Base-by-base conservation (phyloP, 1,139 yeast genomes). In the Candida dubliniensis region DNA sequence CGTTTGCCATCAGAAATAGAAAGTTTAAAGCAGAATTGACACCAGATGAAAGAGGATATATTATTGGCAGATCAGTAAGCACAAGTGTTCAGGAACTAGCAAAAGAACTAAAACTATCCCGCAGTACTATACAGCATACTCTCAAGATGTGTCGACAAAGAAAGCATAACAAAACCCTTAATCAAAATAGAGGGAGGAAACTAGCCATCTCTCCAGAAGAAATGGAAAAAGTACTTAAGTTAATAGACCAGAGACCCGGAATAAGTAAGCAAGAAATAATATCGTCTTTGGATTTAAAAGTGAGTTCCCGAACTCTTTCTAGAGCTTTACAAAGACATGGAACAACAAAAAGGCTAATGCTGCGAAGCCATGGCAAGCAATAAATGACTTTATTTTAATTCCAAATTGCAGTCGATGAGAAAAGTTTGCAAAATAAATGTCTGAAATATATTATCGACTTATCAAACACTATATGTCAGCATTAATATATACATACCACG, bases 41-140 rank as follows among this genome's bases (percentile, higher is more conserved):
- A 4, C 41, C 41, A 3, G 41, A 38, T 38, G 41, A 38, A 15
- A 33, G 41, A 5, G 41, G 41, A 10, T 38, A 38, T 24, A 38
- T 38, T 18, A 38, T 38, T 38, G 41, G 41, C 13, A 12, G 41
- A 38, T 32, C 36, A 4, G 41, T 38, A 5, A 32, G 41, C 15
- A 38, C 41, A 1, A 32, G 41, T 32, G 14, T 38, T 31, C 41
- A 38, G n/a, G 41, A 38, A 12, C 41, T 38, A 31, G 13, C 41
- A 7, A 38, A 32, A 14, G 41, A 38, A 31, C 31, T 38, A n/a
- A 38, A 32, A 26, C 14, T 38, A 34, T 38, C 41, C 9, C 33
- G 41, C 10, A 38, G 41, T 14, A 38, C 41, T 12, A 38, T 38
- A 24, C 41, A 38, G 14, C 34, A 38, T 26, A 38, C 41, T 6